A percentile compares a stretch with the other conserved stretches of the same genome.
Evolutionary conservation across 257 asterid species (phyloP).

Genomic region (Solanum chiquidenum): DNA sequence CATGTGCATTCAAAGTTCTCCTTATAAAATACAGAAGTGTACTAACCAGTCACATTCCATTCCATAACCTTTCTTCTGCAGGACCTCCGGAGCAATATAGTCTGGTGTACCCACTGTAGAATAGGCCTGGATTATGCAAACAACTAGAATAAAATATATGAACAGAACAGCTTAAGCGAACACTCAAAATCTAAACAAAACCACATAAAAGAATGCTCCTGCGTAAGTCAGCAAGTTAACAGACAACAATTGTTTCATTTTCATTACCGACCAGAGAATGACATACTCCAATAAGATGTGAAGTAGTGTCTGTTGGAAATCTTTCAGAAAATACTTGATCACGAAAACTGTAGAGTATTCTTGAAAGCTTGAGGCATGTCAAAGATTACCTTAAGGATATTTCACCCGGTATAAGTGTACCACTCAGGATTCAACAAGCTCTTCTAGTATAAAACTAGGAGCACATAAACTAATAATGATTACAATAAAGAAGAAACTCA

Average conservation of each 20-base stretch:
- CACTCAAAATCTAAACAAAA: background rate
- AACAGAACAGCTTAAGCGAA: background rate
- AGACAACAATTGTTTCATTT: background rate
- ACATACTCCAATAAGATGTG: background rate
- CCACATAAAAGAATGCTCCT: background rate
- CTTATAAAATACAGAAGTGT: background rate
- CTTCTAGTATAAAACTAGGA: background rate
- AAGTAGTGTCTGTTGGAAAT: background rate
- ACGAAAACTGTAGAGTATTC: background rate
- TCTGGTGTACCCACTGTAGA: slow-evolving; percentile 25
- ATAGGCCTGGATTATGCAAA: slow-evolving; percentile 7
- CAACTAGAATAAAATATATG: background rate
- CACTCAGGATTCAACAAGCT: background rate
- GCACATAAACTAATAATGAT: background rate
- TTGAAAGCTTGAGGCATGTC: background rate
- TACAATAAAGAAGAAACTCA: background rate
- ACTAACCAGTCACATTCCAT: slow-evolving; percentile 26
- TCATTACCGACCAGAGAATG: background rate
- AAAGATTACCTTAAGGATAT: background rate
- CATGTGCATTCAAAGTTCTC: background rate
- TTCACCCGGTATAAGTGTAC: background rate
- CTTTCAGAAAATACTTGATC: background rate
- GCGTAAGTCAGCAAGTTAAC: background rate
- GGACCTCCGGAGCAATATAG: slow-evolving; percentile 21
- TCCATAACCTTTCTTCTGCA: slow-evolving; percentile 21